Evolutionary conservation across 306 rosid genomes (phyloP).

Genomic region (Glycine latifolia): DNA sequence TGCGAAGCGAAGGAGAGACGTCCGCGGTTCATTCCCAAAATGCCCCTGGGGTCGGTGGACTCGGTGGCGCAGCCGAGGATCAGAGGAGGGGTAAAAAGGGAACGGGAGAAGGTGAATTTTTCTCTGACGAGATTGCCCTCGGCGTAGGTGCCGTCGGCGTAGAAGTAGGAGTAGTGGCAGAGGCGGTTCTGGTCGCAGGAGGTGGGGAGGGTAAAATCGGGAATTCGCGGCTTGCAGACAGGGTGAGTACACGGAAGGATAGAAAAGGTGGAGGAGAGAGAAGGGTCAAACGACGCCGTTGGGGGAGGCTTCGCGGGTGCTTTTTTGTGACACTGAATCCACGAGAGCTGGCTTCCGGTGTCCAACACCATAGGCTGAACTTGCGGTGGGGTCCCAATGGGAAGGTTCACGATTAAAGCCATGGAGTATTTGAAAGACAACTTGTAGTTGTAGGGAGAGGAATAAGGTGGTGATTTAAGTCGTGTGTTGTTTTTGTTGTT

Average conservation of each 20-base stretch:
- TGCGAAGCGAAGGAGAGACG: constrained; percentile 82
- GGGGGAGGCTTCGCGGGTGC: constrained; percentile 45
- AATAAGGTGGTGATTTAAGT: constrained; percentile 2
- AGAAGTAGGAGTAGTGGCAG: constrained; percentile 94
- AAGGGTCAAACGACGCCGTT: constrained; percentile 74
- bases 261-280: constrained; percentile 94
- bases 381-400: constrained; percentile 92
- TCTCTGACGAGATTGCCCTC: constrained; percentile 95
- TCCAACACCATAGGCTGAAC: constrained; percentile 74
- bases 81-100: constrained; percentile 76
- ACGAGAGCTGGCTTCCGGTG: constrained; percentile 91
- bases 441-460: constrained; percentile 57
- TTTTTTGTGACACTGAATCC: constrained; percentile 78
- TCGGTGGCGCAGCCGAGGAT: constrained; percentile 86
- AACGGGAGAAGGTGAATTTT: constrained; percentile 65
- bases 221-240: constrained; percentile 80
- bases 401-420: constrained; percentile 73
- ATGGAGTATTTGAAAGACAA: constrained; percentile 65
- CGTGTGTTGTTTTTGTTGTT: constrained; percentile 34
- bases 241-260: constrained; percentile 79
- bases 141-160: constrained; percentile 90
- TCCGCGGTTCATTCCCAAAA: constrained; percentile 85
- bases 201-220: constrained; percentile 95
- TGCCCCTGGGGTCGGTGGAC: constrained; percentile 78
- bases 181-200: constrained; percentile 90